Evolutionary conservation across 129 eudicot genomes (phyloP).

Genomic region (Smallanthus sonchifolius): DNA sequence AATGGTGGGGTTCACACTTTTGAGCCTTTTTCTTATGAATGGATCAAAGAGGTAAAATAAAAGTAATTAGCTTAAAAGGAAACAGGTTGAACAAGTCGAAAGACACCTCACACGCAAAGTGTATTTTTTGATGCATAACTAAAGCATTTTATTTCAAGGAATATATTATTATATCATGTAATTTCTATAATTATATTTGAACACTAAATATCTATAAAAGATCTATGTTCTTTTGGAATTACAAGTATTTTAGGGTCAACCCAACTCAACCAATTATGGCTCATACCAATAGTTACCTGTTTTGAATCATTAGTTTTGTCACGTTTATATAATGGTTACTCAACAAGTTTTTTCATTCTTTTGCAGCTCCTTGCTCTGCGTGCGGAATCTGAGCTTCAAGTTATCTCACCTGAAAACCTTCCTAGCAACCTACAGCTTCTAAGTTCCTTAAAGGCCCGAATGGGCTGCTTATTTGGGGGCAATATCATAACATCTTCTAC

Average conservation of each 20-base stretch:
- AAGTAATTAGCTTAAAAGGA: background rate
- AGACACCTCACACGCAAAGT: background rate
- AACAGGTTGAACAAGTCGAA: background rate
- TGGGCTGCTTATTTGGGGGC: slow-evolving; percentile 63
- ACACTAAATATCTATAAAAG: background rate
- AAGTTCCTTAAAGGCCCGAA: slow-evolving; percentile 48
- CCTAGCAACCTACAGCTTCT: slow-evolving; percentile 50
- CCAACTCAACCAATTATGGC: background rate
- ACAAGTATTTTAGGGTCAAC: background rate
- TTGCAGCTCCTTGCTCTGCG: slow-evolving; percentile 87
- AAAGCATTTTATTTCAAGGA: background rate
- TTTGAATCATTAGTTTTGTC: background rate
- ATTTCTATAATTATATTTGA: background rate
- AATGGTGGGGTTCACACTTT: background rate
- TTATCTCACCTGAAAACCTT: slow-evolving; percentile 48
- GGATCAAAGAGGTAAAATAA: background rate
- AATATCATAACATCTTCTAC: slow-evolving; percentile 25
- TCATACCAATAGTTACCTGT: background rate
- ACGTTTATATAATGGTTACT: background rate
- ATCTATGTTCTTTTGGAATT: background rate
- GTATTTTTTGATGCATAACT: background rate
- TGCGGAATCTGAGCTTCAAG: slow-evolving; percentile 83
- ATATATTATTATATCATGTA: background rate
- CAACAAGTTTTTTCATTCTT: background rate
- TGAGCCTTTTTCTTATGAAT: background rate